Base-by-base conservation (phyloP, 2,329 filamentous ascomycete genomes). In the Cladobotryum protrusum region DNA sequence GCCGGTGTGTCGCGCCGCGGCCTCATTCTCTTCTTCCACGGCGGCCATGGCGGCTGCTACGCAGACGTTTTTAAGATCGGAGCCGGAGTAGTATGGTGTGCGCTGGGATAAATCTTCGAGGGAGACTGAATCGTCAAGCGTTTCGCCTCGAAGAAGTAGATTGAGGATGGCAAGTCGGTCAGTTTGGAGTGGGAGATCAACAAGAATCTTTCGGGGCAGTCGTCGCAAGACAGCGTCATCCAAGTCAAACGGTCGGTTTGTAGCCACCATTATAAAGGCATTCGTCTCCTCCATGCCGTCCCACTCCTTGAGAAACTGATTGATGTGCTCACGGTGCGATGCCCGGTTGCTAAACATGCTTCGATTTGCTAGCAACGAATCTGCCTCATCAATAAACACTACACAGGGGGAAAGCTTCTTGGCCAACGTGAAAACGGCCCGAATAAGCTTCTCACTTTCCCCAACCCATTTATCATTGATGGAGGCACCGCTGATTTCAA, bases 251-350 rank as follows among this genome's bases (percentile, higher is more conserved):
- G 93, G 93, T 9, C 92, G 79, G 67, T 99, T 97, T 8, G 91
- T 97, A 24, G 93, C 92, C 0, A 97, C 90, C 90, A 99, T 96
- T 67, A 99, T 92, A 66, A 99, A 97, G 3, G 92, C 89, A 15
- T 86, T 87, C 43, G 83, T 79, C 59, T 87, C 86, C 48, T 75
- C 74, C 74, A 97, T 85, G 11, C 93, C 93, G 60, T 97, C 93
- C 93, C 92, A 97, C 66, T 97, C 92, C 48, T 90, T 86, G 45
- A 99, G 73, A 67, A 97, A 97, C 68, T 99, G 92, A 63, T 96
- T 99, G 67, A 97, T 91, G 48, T 93, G 85, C 65, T 96, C 92
- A 45, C 91, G 82, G 59, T 95, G 88, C 2, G 81, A 84, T 5
- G 81, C 81, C 29, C 87, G 78, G 58, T 82, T 83, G 52, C 78